Conservation (phyloP, 1,284 basidiomycete species). For the Tilletia walkeri region DNA sequence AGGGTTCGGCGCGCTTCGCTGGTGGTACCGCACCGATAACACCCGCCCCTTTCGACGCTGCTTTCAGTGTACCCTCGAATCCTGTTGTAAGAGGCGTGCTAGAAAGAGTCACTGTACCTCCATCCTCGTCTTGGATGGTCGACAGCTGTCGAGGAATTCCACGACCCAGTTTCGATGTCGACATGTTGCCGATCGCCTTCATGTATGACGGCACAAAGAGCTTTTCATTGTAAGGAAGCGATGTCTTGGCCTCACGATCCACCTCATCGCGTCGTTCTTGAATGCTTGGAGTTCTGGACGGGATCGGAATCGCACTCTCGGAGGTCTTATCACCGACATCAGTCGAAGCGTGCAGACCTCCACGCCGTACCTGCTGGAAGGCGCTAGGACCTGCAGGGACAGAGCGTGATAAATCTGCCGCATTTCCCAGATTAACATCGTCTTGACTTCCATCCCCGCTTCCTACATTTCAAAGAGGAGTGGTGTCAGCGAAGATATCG, state of each 20-base stretch:
- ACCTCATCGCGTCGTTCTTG: constrained; percentile 19
- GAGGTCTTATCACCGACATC: neutral
- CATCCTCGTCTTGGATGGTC: constrained; percentile 24
- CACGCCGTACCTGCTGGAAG: neutral
- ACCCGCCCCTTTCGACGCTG: neutral
- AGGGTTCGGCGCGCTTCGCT: too few relatives aligned
- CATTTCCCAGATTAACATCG: neutral
- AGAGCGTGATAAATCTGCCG: neutral
- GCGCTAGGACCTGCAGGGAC: neutral
- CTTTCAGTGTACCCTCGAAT: neutral
- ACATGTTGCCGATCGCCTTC: constrained; percentile 30
- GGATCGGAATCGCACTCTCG: neutral
- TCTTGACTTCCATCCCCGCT: neutral
- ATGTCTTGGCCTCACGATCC: constrained; percentile 53
- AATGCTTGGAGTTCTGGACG: neutral
- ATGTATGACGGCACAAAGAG: constrained; percentile 51
- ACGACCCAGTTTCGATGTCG: neutral
- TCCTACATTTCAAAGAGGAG: neutral
- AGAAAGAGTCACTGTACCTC: neutral
- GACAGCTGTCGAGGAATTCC: constrained; percentile 6
- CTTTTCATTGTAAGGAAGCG: constrained; percentile 51
- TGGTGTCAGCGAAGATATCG: neutral
- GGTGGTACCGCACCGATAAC: neutral
- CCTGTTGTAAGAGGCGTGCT: neutral
- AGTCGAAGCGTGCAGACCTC: neutral